Base-by-base conservation (phyloP, 169 alveolate species). In the Ichthyophthirius multifiliis region DNA sequence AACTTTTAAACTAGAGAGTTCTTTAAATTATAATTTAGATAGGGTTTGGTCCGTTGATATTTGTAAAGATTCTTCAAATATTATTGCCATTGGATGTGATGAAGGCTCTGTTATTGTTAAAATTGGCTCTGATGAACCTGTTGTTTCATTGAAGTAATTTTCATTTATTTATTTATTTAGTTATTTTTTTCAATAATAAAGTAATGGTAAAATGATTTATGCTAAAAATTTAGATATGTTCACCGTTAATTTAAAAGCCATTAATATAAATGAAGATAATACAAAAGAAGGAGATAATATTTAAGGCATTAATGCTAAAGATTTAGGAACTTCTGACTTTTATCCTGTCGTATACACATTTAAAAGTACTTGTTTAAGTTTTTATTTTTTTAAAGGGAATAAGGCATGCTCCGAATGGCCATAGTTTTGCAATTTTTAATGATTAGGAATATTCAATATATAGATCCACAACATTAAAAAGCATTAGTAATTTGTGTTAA, bases 351-450 rank as follows among this genome's bases (percentile, higher is more conserved):
- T 67, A 67, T 0, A 34, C 16, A 6, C 18, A 37, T 18, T 35
- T 13, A 46, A 7, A 41, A 41, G 12, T 41, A 41, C 7, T 9
- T 41, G 12, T 9, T 9, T 41, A 41, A 41, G 7, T 41, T 9
- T 41, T 41, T 41, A 41, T 41, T 41, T 9, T 41, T 41, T 41
- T 9, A 41, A 96, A 97, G 74, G 92, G 89, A 44, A 76, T 96
- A 18, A 94, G 97, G 18, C 98, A 97, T 83, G 97, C 98, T 82
- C 99, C 99, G 0, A 98, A 97, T 87, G 99, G 99, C 16, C 95
- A 99, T 46, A 93, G 95, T 82, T 91, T 97, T 71, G 98, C 99
- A 3, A 95, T 98, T 13, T 96, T 96, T 85, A 99, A 99, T 20
- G 99, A 98, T 77, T 97, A 97, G 15, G 99, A 98, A 80, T 98